Percentiles rank a stretch among this genome's conserved stretches.
Conservation (phyloP, 495 filamentous ascomycete genomes). For the Daldinia grandis region DNA sequence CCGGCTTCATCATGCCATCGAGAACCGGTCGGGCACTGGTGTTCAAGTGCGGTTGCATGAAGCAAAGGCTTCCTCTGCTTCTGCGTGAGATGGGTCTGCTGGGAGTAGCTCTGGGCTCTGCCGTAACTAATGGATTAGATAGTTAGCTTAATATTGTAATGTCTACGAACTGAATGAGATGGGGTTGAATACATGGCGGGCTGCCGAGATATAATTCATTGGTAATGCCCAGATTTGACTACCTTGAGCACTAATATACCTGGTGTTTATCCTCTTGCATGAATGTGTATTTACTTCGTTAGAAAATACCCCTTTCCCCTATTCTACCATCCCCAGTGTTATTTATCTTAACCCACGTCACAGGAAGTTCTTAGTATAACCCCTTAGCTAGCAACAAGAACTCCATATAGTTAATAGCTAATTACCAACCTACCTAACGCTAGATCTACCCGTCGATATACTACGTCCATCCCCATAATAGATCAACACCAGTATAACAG, state of each 20-base stretch:
- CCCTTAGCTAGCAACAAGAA: background rate
- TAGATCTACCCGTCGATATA: background rate
- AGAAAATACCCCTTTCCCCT: background rate
- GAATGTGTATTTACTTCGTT: background rate
- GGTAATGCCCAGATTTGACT: background rate
- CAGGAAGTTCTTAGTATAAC: background rate
- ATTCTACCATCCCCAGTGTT: background rate
- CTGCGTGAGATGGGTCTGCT: background rate
- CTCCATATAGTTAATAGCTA: background rate
- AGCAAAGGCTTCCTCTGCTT: slow-evolving; percentile 19
- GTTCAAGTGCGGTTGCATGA: slow-evolving; percentile 52
- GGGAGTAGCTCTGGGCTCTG: background rate
- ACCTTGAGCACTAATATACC: background rate
- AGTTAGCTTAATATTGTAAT: slow-evolving; percentile 17
- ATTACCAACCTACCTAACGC: background rate
- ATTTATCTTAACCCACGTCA: background rate
- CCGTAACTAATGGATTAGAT: background rate
- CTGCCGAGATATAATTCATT: background rate
- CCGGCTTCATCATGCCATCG: slow-evolving; percentile 56
- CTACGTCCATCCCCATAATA: background rate
- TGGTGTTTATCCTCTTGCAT: background rate
- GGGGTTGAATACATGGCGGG: background rate
- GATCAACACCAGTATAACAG: background rate
- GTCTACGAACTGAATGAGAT: background rate
- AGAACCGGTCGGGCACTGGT: slow-evolving; percentile 57